These are phyloP conservation scores for Fonsecaea erecta DNA, from an alignment of 2,329 filamentous ascomycete species.

Conservation along the genomic window DNA sequence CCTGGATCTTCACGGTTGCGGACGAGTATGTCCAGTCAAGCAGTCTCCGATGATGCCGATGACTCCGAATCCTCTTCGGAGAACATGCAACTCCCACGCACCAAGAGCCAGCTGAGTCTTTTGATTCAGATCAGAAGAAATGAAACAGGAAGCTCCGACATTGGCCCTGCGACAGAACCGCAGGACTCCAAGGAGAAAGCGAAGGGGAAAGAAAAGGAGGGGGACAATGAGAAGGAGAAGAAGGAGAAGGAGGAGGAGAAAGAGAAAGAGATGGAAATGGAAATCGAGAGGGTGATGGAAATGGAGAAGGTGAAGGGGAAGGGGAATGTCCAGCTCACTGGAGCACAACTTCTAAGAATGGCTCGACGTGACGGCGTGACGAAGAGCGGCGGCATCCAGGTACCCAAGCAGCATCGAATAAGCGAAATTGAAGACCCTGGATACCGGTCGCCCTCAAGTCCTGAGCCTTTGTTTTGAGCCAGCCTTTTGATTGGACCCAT, in stretches of 20 bases:
- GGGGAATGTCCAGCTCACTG: conserved; percentile 23
- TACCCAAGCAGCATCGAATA: conserved; percentile 30
- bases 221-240: too few species aligned
- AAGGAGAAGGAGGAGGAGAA: too few species aligned
- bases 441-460: conserved; percentile 24
- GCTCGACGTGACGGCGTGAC: conserved; percentile 33
- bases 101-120: conserved; percentile 39
- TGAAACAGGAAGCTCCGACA: conserved; percentile 28
- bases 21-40: conserved; percentile 22
- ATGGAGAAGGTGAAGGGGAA: conserved; percentile 27
- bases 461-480: conserved; percentile 32
- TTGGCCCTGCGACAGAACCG: conserved; percentile 23
- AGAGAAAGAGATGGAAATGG: too few species aligned
- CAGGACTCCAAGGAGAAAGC: conserved; percentile 23
- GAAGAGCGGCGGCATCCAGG: conserved; percentile 36
- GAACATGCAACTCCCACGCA: conserved; percentile 30
- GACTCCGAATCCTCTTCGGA: conserved; percentile 22
- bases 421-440: conserved; percentile 27
- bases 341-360: conserved; percentile 36
- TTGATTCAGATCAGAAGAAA: conserved; percentile 37
- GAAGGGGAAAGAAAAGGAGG: too few species aligned
- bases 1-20: conserved; percentile 13
- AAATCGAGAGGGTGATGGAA: too few species aligned
- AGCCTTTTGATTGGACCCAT: conserved; percentile 19
- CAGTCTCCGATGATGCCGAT: conserved; percentile 12